Evolutionary conservation across 2,329 filamentous ascomycete species (phyloP), one percentile per base, ranked within the genome.

Genomic region (Scedosporium aurantiacum): DNA sequence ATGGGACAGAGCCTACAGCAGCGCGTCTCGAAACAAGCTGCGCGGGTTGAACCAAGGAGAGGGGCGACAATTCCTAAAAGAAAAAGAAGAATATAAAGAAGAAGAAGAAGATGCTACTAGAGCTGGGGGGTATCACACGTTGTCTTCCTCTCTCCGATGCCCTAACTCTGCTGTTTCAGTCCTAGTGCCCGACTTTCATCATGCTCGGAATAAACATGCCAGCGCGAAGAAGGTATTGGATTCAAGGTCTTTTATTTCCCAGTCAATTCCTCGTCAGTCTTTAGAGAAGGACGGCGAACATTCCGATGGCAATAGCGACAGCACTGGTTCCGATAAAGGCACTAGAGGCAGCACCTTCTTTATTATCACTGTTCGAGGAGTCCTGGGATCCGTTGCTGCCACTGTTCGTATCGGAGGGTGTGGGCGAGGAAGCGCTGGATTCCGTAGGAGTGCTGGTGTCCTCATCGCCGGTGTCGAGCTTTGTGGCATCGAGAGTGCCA

Each of bases 401-500:
- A 4, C 40, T 28, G 23, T 14, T 28, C 25, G 58, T 37, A 16
- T 40, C 58, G n/a, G 18, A 14, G 32, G 32, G 32, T 21, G 18
- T 54, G 50, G 18, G 18, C 7, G 50, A 23, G 50, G 50, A 54
- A 23, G 6, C 21, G 18, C 50, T 23, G 21, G 50, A 27, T 21
- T 60, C 58, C 23, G 40, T 52, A 18, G 58, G 47, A 14, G 25
- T 52, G 8, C 21, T 28, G 10, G 5, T 6, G 10, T 59, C 57
- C 18, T 0, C 23, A 5, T 50, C 27, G 25, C 40, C 45, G 59
- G 55, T 40, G 37, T 4, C 10, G n/a, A 57, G n/a, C 47, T 61
- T 43, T 16, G 41, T 54, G 43, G 21, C 45, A 32, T 47, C 45
- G 12, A 61, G 59, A 37, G 59, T 61, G 27, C 59, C 59, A 37